Base-by-base conservation (phyloP, 306 rosid species). In the Vicia faba region DNA sequence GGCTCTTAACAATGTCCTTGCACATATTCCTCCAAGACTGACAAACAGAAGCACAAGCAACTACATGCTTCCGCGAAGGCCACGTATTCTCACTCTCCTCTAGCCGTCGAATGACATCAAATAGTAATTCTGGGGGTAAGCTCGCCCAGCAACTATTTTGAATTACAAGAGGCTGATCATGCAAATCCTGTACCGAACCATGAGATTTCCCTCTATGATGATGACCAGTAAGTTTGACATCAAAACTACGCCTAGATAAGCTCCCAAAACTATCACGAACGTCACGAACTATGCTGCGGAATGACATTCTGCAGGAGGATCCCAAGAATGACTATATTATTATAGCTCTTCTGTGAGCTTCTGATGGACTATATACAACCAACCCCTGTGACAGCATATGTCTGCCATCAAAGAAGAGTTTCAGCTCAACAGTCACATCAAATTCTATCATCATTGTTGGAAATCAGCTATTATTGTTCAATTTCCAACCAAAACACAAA, bases 11-110 rank as follows among this genome's bases (percentile, higher is more conserved):
- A 0, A 91, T 87, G 41, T 88, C 97, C 71, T 84, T 91, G 85
- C 97, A 91, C 95, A 91, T 88, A 8, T 73, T 75, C 74, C 97
- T 91, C 97, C 97, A 91, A 29, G 95, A 91, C 62, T 78, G 88
- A 73, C 95, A 91, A 71, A 91, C 95, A 40, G 95, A 82, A 55
- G 97, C 84, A 75, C 92, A 91, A 26, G 97, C 92, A 66, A 91
- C 95, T 31, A 91, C 97, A 13, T 91, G 69, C 86, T 74, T 91
- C 35, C 95, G 87, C 38, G 92, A 74, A 31, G 95, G 97, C 97
- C 97, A 91, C 0, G 76, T 73, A 55, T 69, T 91, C 84, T 91
- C 97, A 69, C 92, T 91, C 82, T 86, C 92, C 80, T 90, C 97
- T 66, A 91, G 73, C 81, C 95, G 82, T 68, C 86, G 84, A 72